Conservation (phyloP, 164 flowering plant genomes). For the Cinnamomum micranthum region DNA sequence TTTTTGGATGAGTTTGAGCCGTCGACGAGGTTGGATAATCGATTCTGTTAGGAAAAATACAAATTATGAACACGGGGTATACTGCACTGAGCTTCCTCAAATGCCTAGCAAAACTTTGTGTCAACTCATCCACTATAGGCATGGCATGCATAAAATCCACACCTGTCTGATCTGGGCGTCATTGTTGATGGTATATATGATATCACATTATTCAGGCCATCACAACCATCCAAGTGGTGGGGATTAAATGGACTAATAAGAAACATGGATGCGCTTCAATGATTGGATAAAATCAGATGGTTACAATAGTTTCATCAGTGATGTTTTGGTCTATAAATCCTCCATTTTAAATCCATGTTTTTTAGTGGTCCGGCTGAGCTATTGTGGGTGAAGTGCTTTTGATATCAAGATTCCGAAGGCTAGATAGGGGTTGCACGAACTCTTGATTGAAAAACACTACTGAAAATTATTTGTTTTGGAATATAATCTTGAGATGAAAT, state of each 20-base stretch:
- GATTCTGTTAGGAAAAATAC: neutral
- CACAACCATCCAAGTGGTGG: neutral
- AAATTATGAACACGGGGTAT: neutral
- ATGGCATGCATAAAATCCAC: neutral
- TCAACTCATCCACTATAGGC: neutral
- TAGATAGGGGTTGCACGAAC: too few relatives aligned
- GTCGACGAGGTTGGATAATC: neutral
- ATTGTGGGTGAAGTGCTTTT: too few relatives aligned
- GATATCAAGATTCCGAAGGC: too few relatives aligned
- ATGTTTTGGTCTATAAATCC: neutral
- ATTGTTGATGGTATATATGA: neutral
- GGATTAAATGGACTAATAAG: neutral
- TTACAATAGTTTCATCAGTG: neutral
- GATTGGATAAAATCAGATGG: neutral
- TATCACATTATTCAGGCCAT: neutral
- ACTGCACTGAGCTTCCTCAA: neutral
- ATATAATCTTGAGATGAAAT: too few relatives aligned
- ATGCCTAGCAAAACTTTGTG: neutral
- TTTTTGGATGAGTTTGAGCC: neutral
- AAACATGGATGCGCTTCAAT: neutral
- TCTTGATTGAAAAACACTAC: too few relatives aligned
- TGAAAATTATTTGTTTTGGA: too few relatives aligned
- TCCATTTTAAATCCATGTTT: too few relatives aligned
- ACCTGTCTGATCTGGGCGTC: neutral
- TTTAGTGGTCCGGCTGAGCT: too few relatives aligned